These are phyloP conservation scores for Metschnikowia chrysomelidarum DNA, from an alignment of 805 yeast species.

Conservation along the genomic window DNA sequence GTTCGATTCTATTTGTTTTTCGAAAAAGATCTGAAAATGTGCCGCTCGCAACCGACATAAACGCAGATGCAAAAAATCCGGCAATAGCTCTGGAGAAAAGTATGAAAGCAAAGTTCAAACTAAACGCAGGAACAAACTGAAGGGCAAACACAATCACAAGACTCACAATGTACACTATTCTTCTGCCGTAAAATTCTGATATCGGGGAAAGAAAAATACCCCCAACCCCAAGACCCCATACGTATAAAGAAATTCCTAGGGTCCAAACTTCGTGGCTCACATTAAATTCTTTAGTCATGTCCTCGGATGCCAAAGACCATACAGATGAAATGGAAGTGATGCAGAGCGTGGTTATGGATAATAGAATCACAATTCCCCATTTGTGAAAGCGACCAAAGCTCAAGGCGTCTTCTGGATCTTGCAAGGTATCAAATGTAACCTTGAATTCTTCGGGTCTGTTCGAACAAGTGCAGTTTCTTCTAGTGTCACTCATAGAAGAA, in stretches of 20 bases:
- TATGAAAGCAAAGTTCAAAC: conserved; percentile 25
- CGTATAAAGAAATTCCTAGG: conserved; percentile 28
- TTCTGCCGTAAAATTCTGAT: conserved; percentile 66
- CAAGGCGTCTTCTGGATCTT: conserved; percentile 29
- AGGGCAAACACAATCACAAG: conserved; percentile 20
- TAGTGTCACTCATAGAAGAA: neutral
- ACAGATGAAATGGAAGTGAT: conserved; percentile 29
- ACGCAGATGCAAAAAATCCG: conserved; percentile 29
- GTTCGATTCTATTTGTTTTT: conserved; percentile 11
- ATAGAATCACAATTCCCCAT: conserved; percentile 25
- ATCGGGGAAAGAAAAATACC: conserved; percentile 49
- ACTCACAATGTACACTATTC: conserved; percentile 41
- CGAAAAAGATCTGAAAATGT: conserved; percentile 29
- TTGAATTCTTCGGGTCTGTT: conserved; percentile 1
- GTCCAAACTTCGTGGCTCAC: conserved; percentile 26
- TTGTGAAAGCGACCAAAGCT: conserved; percentile 23
- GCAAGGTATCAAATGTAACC: conserved; percentile 24
- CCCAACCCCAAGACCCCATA: conserved; percentile 30
- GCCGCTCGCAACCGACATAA: conserved; percentile 32
- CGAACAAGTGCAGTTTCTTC: neutral
- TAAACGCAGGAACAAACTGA: conserved; percentile 27
- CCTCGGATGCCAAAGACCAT: conserved; percentile 28
- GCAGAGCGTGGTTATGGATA: conserved; percentile 24
- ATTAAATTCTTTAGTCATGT: conserved; percentile 23
- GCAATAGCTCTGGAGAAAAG: conserved; percentile 27